Percentiles rank a stretch among this genome's conserved stretches.
Conservation (phyloP, 306 rosid genomes). For the Pyrus communis region DNA sequence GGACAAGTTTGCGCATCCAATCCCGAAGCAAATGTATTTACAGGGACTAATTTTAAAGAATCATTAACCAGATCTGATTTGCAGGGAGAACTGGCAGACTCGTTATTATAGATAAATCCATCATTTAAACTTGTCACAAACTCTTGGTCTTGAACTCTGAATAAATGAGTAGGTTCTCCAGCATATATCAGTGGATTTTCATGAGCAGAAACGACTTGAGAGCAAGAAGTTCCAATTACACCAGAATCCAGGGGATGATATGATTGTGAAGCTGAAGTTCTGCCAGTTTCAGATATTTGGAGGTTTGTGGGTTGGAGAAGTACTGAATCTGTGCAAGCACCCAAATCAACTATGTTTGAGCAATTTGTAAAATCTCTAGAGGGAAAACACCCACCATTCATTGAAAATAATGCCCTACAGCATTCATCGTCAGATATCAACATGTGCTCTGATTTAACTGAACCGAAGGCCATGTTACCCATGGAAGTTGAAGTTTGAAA, state of each 20-base stretch:
- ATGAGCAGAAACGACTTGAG: conserved; percentile 39
- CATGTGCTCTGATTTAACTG: conserved; percentile 42
- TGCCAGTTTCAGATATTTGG: conserved; percentile 31
- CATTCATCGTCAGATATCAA: conserved; percentile 81
- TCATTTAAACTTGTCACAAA: conserved; percentile 40
- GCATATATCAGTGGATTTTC: conserved; percentile 34
- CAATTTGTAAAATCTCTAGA: conserved; percentile 36
- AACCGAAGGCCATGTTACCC: conserved; percentile 29
- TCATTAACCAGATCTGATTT: conserved; percentile 37
- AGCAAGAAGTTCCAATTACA: conserved; percentile 30
- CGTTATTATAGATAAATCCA: conserved; percentile 47
- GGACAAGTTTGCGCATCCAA: conserved; percentile 38
- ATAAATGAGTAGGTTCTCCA: conserved; percentile 42
- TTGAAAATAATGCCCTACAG: conserved; percentile 68
- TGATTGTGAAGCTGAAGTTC: conserved; percentile 27
- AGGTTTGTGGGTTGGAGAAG: conserved; percentile 33
- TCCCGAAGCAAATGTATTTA: conserved; percentile 49
- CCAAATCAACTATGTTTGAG: conserved; percentile 27
- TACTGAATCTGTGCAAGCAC: conserved; percentile 41
- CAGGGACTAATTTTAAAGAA: conserved; percentile 56
- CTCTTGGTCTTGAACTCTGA: conserved; percentile 47
- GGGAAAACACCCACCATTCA: conserved; percentile 39
- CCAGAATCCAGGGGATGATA: conserved; percentile 33
- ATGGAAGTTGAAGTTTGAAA: conserved; percentile 46
- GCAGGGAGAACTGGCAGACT: conserved; percentile 42